phyloP scores from a whole-genome alignment of 1,284 basidiomycete genomes.

The Ceraceosorus guamensis region DNA sequence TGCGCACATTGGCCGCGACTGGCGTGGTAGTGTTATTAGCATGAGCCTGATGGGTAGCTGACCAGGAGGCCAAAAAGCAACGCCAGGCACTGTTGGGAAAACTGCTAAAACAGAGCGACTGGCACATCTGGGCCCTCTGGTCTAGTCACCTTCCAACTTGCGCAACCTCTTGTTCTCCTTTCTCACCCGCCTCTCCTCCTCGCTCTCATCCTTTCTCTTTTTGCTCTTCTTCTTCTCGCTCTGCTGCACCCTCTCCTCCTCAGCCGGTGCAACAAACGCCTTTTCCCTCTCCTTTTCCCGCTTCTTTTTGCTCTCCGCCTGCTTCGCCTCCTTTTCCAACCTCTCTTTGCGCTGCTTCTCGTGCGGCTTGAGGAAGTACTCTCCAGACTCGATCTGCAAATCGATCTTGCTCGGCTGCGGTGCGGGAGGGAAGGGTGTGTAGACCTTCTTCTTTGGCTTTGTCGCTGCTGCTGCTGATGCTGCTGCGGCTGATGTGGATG shows the following conservation, averaged over 20 bases:
- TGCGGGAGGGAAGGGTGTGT: constrained; percentile 96
- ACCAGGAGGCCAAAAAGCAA: no score
- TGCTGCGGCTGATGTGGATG: constrained; percentile 12
- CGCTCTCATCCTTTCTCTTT: constrained; percentile 6
- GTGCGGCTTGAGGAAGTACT: constrained; percentile 88
- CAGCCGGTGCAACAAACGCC: constrained; percentile 24
- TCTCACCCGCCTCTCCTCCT: constrained; percentile 6
- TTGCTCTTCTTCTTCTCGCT: constrained; percentile 9
- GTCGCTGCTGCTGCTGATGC: constrained; percentile 51
- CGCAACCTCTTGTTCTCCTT: constrained; percentile 5
- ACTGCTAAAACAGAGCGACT: no score
- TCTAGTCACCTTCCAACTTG: no score
- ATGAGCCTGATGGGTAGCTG: no score
- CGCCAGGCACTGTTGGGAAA: no score
- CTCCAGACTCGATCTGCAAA: constrained; percentile 85
- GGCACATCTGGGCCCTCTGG: no score
- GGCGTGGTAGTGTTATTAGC: no score
- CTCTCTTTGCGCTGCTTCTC: constrained; percentile 54
- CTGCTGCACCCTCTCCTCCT: constrained; percentile 4
- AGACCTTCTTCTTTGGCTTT: constrained; percentile 72
- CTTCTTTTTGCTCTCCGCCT: constrained; percentile 59
- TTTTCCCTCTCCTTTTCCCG: constrained; percentile 33
- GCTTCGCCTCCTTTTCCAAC: constrained; percentile 58
- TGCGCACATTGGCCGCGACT: no score
- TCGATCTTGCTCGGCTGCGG: constrained; percentile 93